Evolutionary conservation across 306 rosid species (phyloP), one percentile per base, ranked within the genome.

Genomic region (Trifolium dubium): DNA sequence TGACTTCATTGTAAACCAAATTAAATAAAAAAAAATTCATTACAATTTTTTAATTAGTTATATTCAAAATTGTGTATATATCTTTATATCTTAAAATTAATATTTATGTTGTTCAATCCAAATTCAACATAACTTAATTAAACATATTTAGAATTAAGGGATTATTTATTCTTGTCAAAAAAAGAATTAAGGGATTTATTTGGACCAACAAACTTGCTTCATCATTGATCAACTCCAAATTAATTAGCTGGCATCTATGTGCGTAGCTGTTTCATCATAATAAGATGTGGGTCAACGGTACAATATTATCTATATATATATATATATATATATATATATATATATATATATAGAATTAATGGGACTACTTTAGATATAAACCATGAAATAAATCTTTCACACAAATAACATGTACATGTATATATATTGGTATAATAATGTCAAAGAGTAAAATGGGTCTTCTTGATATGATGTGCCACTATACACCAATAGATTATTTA

Each of bases 201-300:
- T 49, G 71, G 39, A 71, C 74, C 78, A 71, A 76, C 64, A 50
- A 73, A 64, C 44, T 73, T 70, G 74, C 77, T 77, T 78, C 41
- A 63, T 78, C 64, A 69, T 53, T 62, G 64, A 49, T 64, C 65
- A 61, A 68, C 58, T 51, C 3, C 63, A 61, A 59, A 73, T 76
- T 65, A 71, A 66, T 74, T 67, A 55, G 37, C 64, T 67, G 64
- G 37, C 64, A 43, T 40, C 2, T 35, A 50, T 74, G 7, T 30
- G 23, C n/a, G n/a, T n/a, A n/a, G n/a, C 5, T 41, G 64, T 39
- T 43, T 30, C 37, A 18, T 54, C 60, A 77, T 63, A 67, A 41
- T 13, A 74, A 69, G 56, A 69, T 75, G 77, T 62, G 72, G 79
- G 85, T 82, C 88, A 84, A 77, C 80, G 76, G 41, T 63, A 40